Evolutionary conservation across 129 eudicot genomes (phyloP), one percentile per base, ranked within the genome.

Genomic region (Centella asiatica): DNA sequence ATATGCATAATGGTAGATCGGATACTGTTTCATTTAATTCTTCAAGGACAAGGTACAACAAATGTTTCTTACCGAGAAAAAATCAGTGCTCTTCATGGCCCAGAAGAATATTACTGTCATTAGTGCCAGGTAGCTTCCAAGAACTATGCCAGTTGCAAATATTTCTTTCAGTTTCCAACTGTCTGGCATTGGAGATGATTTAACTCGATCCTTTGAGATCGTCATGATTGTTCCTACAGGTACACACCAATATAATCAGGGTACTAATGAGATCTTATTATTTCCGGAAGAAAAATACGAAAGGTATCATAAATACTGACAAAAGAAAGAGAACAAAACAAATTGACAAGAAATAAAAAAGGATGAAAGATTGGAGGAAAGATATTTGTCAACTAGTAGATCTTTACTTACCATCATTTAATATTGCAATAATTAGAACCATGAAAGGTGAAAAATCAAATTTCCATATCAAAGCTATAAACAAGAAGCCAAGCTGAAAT

Each of bases 381-480:
- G 39, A 34, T 10, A 4, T 34, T 34, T 34, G 39, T 10, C 8
- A 34, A 34, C 39, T 34, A 4, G 39, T 34, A 34, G 39, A 34
- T 34, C 39, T 34, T 13, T 15, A 25, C 75, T 72, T 67, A 85
- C 94, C 95, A 44, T 85, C 95, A 25, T 85, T 85, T 9, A 85
- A 69, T 64, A 85, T 85, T 14, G 95, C 86, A 60, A 85, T 81
- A 59, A 85, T 78, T 69, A 85, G 75, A 55, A 85, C 83, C 94
- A 85, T 81, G 78, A 85, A 85, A 19, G 95, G 95, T 17, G 95
- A 75, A 78, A 85, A 85, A 60, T 85, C 95, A 56, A 82, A 85
- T 76, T 85, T 76, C 95, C 95, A 85, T 49, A 85, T 85, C 76
- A 85, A 50, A 32, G 95, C 86, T 29, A 85, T 74, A 46, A 82